Conservation (phyloP, 2,329 filamentous ascomycete genomes). For the Alternaria gansuensis region DNA sequence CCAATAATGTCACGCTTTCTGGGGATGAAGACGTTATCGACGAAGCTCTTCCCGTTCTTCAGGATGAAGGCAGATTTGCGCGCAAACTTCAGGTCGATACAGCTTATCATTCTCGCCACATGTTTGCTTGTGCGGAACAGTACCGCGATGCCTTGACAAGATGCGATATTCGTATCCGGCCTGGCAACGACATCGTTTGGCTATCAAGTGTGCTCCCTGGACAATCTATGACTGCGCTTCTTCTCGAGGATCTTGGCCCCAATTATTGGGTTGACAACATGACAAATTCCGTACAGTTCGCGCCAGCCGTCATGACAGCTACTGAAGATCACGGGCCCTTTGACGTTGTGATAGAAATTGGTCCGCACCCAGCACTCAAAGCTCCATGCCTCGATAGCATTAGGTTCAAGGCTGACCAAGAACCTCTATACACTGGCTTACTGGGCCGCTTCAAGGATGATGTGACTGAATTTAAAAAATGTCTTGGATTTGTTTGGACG, state of each 20-base stretch:
- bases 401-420: conserved; percentile 32
- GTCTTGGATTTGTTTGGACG: conserved; percentile 28
- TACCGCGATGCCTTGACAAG: conserved; percentile 21
- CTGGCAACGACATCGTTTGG: conserved; percentile 9
- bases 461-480: conserved; percentile 30
- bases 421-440: conserved; percentile 28
- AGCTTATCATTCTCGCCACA: conserved; percentile 59
- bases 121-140: conserved; percentile 35
- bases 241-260: not conserved
- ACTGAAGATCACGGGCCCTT: not conserved
- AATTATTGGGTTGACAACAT: conserved; percentile 21
- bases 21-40: conserved; percentile 55
- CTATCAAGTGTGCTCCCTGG: conserved; percentile 15
- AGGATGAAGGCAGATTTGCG: conserved; percentile 52
- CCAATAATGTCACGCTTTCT: conserved; percentile 56
- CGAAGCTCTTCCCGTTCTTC: conserved; percentile 41
- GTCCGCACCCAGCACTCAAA: conserved; percentile 59
- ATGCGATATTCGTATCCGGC: not conserved
- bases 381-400: conserved; percentile 45
- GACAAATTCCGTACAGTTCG: conserved; percentile 12
- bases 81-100: conserved; percentile 55
- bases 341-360: conserved; percentile 52
- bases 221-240: not conserved
- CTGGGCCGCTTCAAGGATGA: conserved; percentile 38
- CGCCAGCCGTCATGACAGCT: conserved; percentile 1